A percentile compares a stretch with the other conserved stretches of the same genome.
Evolutionary conservation across 1,284 basidiomycete genomes (phyloP).

Genomic region (Cutaneotrichosporon sp.): DNA sequence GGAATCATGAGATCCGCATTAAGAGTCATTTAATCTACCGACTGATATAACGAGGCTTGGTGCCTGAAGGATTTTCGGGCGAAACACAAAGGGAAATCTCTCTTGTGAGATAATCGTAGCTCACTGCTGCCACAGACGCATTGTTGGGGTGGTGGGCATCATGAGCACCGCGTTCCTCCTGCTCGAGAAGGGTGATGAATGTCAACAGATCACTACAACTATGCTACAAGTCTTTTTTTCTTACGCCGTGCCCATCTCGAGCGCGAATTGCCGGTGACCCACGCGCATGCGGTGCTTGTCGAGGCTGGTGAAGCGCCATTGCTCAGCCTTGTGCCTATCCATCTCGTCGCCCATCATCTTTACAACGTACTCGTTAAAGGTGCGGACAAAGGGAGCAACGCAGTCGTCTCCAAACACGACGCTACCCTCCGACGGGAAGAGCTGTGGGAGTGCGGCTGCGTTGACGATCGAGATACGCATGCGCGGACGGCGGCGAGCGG

Average conservation of each 20-base stretch:
- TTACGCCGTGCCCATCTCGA: not conserved
- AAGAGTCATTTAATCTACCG: slow-evolving; percentile 4
- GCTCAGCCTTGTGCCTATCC: not conserved
- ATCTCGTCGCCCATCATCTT: not conserved
- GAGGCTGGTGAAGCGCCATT: not conserved
- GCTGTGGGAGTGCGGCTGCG: not conserved
- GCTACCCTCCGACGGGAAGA: slow-evolving; percentile 3
- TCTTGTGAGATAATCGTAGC: too few relatives aligned
- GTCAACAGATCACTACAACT: not conserved
- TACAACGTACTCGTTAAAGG: not conserved
- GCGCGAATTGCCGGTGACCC: not conserved
- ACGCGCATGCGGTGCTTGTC: not conserved
- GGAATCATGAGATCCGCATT: slow-evolving; percentile 1
- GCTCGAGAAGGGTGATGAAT: not conserved
- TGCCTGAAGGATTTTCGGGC: not conserved
- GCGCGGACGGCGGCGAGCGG: not conserved
- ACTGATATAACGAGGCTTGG: slow-evolving; percentile 2
- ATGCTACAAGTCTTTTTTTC: not conserved
- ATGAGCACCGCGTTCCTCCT: too few relatives aligned
- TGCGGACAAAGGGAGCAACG: not conserved
- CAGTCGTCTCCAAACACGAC: slow-evolving; percentile 3
- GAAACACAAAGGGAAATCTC: too few relatives aligned
- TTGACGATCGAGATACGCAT: slow-evolving; percentile 1
- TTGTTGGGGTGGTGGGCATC: too few relatives aligned
- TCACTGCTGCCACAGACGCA: too few relatives aligned